Base-by-base conservation (phyloP, 768 basidiomycete genomes). In the Kwoniella newhampshirensis region DNA sequence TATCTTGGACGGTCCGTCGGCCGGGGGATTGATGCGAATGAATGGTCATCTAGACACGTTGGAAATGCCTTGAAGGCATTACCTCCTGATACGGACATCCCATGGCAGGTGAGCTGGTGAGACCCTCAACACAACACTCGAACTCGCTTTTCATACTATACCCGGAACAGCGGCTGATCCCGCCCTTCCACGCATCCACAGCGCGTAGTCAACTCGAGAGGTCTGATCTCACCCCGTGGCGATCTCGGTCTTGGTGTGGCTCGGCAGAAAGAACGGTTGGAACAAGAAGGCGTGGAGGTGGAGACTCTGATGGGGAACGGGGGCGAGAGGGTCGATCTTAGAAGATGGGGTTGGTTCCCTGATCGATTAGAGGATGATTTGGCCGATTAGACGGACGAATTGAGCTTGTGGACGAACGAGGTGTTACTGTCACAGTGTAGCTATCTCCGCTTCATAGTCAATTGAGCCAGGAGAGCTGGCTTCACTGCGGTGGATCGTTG, bases 271-370 rank as follows among this genome's bases (percentile, higher is more conserved):
- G 84, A 86, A n/a, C 85, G 81, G 2, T 81, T 96, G 13, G 83
- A 85, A 56, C 85, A 83, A 0, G 91, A 93, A 74, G 89, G 88
- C 3, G 82, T 93, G n/a, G 84, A 88, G 48, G 89, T 93, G 18
- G 80, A 50, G 81, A 62, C 81, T 79, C 11, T 86, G 82, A 26
- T 85, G 82, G 45, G 75, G 83, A 67, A 81, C 3, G 72, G 73
- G 17, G 71, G 63, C 9, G 76, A 77, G 27, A 67, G 81, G 44
- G 81, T 91, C 3, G 80, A 86, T 74, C 73, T 77, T 42, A 68
- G 62, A 37, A 49, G 47, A 20, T 77, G 52, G 36, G 77, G 77
- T 2, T 78, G 77, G 77, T 77, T 76, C 41, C 75, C 75, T 11
- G 75, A 74, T 15, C 23, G 54, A 15, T 42, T 67, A 17, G 55